Base-by-base conservation (phyloP, 768 basidiomycete genomes). In the Lactarius quietus region DNA sequence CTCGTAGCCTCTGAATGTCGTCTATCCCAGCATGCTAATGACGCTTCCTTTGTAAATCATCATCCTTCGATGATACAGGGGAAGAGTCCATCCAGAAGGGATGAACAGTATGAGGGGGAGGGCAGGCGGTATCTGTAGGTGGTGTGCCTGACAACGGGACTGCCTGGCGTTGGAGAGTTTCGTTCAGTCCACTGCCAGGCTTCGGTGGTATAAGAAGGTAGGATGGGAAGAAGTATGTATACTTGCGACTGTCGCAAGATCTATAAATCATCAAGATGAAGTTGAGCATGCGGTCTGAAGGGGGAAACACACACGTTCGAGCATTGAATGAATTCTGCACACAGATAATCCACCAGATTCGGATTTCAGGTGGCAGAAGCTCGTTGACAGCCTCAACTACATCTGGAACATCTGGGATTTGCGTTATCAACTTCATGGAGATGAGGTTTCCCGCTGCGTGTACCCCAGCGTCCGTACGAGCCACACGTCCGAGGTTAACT, bases 401-500 rank as follows among this genome's bases (percentile, higher is more conserved):
- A 69, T 93, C 86, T 17, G 80, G 78, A 6, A 90, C 81, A 15
- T 84, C 89, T 3, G 93, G 92, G 14, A 93, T 83, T 23, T 79
- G 76, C 28, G 85, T 81, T 71, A 97, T 97, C 82, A 96, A 83
- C 76, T 97, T 97, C 72, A 97, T 81, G 29, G 92, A 90, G 3
- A 98, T 90, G 33, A 95, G 78, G 74, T 99, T 99, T 12, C 95
- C 92, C 28, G 95, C 95, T 15, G 97, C 97, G 73, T 97, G 95
- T 8, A 99, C 97, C 29, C 97, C 97, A 2, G 95, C 92, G 74
- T 99, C 97, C 1, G 97, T 99, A 10, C 97, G 82, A 23, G 97
- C 97, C 9, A 95, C 93, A 35, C 97, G 86, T 26, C 85, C 87
- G 15, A 98, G 84, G 56, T 81, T 83, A 59, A 96, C 92, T 92